These are phyloP conservation scores for Rhizoctonia solani DNA, from an alignment of 1,284 basidiomycete species.

Conservation along the genomic window DNA sequence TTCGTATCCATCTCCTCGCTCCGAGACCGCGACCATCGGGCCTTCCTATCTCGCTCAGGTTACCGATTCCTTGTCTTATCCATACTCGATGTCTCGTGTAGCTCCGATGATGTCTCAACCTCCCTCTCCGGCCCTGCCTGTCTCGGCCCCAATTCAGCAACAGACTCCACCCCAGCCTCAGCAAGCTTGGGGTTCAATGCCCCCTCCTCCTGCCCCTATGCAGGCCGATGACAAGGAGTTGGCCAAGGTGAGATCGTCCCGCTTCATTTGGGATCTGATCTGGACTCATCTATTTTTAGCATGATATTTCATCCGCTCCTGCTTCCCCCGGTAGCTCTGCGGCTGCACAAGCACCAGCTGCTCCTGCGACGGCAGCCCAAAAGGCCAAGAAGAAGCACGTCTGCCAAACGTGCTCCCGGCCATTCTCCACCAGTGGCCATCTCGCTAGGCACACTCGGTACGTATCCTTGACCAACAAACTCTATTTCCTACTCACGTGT, in stretches of 20 bases:
- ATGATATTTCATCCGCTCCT: constrained; percentile 16
- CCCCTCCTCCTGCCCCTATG: constrained; percentile 35
- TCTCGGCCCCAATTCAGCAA: constrained; percentile 33
- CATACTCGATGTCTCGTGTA: constrained; percentile 25
- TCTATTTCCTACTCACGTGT: constrained; percentile 15
- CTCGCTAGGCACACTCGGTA: constrained; percentile 73
- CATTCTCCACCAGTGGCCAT: constrained; percentile 83
- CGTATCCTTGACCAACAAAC: neutral
- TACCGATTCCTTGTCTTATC: neutral
- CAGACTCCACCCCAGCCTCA: constrained; percentile 34
- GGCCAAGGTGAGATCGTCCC: constrained; percentile 21
- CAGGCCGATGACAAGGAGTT: constrained; percentile 24
- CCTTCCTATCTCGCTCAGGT: constrained; percentile 18
- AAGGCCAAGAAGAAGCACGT: constrained; percentile 54
- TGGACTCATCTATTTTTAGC: constrained; percentile 14
- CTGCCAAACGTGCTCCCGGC: constrained; percentile 66
- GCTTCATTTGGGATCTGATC: neutral
- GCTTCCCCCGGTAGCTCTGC: constrained; percentile 19
- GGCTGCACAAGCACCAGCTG: no score
- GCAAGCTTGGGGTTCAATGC: constrained; percentile 24
- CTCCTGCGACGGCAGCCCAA: constrained; percentile 36
- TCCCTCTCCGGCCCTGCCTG: constrained; percentile 32
- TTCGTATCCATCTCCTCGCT: constrained; percentile 21
- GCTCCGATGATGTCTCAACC: constrained; percentile 33
- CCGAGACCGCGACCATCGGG: constrained; percentile 25